Evolutionary conservation across 495 filamentous ascomycete genomes (phyloP).

Genomic region (Trichocladium uniseriatum): DNA sequence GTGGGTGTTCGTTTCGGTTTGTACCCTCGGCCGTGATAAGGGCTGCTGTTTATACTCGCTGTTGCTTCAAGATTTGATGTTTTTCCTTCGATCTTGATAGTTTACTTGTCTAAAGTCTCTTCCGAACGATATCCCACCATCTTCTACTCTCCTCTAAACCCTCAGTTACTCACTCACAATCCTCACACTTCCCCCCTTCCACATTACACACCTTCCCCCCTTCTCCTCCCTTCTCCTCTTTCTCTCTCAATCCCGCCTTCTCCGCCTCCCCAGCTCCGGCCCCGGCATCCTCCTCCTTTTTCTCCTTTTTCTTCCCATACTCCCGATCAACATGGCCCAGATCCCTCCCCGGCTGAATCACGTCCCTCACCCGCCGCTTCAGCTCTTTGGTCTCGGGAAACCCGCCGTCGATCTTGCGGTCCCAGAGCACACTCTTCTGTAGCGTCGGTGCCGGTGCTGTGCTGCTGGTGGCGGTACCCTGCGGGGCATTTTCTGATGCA

Average conservation of each 20-base stretch:
- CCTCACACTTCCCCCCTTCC: slow-evolving; percentile 33
- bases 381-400: slow-evolving; percentile 89
- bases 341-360: slow-evolving; percentile 65
- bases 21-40: no score
- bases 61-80: no score
- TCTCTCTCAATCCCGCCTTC: neutral
- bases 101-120: no score
- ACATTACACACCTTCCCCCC: neutral
- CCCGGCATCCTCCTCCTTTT: neutral
- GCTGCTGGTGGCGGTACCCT: neutral
- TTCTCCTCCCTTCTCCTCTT: slow-evolving; percentile 1
- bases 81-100: no score
- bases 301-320: slow-evolving; percentile 6
- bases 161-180: slow-evolving; percentile 32
- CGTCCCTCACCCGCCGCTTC: slow-evolving; percentile 80
- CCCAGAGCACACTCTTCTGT: slow-evolving; percentile 71
- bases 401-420: slow-evolving; percentile 77
- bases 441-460: no score
- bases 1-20: no score
- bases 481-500: no score
- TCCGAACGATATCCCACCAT: no score
- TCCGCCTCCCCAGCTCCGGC: neutral
- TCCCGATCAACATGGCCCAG: slow-evolving; percentile 74
- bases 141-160: neutral
- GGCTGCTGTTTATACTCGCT: no score